Base-by-base conservation (phyloP, 1,284 basidiomycete species). In the Ceratobasidium sp. region DNA sequence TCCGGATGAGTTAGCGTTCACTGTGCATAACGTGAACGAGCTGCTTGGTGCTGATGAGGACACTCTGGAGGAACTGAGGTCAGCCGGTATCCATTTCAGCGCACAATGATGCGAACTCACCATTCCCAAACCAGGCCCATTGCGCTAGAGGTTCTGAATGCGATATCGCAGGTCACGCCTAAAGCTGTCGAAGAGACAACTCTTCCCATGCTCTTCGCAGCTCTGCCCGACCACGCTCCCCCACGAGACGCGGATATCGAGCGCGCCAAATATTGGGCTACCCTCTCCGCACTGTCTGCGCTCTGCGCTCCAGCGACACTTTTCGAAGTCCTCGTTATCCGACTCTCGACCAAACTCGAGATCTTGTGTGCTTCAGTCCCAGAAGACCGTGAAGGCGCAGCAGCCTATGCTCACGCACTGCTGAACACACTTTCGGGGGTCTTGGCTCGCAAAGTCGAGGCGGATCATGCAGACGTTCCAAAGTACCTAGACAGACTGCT, bases 341-440 rank as follows among this genome's bases (percentile, higher is more conserved):
- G 92, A 26, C 83, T 98, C 13, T 88, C 87, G 0, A 90, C 91
- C 1, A 94, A 95, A 80, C 83, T 98, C 30, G 92, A 95, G 75
- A 79, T 92, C 0, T 80, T 93, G 46, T 90, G 88, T 76, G 80
- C 81, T 14, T 74, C 87, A n/a, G 38, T 46, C 16, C 75, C 78
- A 18, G 77, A 77, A 16, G 84, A 85, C 66, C 69, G 79, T 9
- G 91, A 93, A 79, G 84, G 87, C 14, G 82, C 80, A 21, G 87
- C 91, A 0, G 92, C 94, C 11, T 98, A 96, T 79, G 89, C 89
- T 0, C 93, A 94, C 81, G 89, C 94, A 38, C 85, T 98, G n/a
- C 84, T 98, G 35, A 83, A 85, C 73, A 88, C 91, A 0, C 81
- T 98, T 2, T 83, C 84, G 1, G 86, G 87, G 47, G 88, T 91